Percentiles rank a stretch among this genome's conserved stretches.
These are phyloP conservation scores for Lasiodiplodia theobromae DNA, from an alignment of 2,329 filamentous ascomycete genomes.

Conservation along the genomic window DNA sequence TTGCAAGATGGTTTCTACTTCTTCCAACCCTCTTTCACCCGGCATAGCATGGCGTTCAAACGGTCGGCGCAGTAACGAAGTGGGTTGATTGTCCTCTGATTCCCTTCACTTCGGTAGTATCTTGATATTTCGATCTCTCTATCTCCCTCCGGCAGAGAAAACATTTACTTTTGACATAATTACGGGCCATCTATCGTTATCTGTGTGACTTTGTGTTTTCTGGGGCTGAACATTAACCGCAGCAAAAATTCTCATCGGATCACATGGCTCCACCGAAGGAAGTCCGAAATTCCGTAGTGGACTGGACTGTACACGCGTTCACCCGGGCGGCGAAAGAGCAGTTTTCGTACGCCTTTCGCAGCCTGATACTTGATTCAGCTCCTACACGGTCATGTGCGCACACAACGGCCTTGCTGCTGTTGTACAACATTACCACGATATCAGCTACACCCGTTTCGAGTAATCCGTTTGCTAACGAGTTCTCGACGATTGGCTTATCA, in stretches of 20 bases:
- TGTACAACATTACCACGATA: background rate
- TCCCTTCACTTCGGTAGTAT: constrained; percentile 5
- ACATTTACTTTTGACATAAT: constrained; percentile 6
- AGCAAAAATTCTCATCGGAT: background rate
- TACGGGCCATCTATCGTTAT: background rate
- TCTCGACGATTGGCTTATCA: background rate
- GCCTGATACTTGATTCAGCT: background rate
- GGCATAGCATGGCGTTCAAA: constrained; percentile 28
- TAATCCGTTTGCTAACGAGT: background rate
- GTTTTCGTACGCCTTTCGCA: background rate
- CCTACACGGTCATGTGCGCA: background rate
- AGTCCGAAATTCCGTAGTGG: background rate
- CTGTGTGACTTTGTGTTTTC: background rate
- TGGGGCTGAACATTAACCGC: background rate
- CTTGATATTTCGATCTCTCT: constrained; percentile 11
- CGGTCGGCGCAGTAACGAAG: constrained; percentile 18
- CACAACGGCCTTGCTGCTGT: background rate
- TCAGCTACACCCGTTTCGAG: background rate
- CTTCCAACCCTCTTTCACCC: constrained; percentile 4
- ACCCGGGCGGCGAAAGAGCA: background rate
- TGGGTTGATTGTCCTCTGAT: background rate
- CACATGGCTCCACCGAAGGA: background rate
- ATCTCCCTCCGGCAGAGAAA: constrained; percentile 15
- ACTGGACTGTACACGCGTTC: background rate
- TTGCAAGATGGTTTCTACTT: constrained; percentile 7